Base-by-base conservation (phyloP, 1,284 basidiomycete species). In the Spongispora temasekensis region DNA sequence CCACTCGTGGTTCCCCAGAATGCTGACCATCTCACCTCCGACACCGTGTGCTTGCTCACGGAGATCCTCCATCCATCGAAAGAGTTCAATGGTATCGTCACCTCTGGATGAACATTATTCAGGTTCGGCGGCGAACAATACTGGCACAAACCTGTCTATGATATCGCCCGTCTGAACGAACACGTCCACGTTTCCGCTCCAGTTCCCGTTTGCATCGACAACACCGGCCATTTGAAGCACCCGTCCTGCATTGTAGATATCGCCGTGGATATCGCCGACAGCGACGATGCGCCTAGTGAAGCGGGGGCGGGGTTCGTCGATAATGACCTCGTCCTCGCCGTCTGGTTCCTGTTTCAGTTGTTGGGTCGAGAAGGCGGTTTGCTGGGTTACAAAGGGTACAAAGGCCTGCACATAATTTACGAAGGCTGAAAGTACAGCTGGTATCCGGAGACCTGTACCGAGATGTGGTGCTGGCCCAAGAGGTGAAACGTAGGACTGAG, bases 81-180 rank as follows among this genome's bases (percentile, higher is more conserved):
- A 97, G 25, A 97, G 81, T 56, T 86, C 83, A 53, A 94, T 90
- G 0, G 94, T 95, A 75, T 95, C 93, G 48, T 91, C 88, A 1
- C 95, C 95, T 68, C 93, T 92, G 17, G n/a, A 63, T n/a, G 56
- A 52, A 23, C 53, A 7, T n/a, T n/a, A 25, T 17, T 10, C 17
- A 19, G 27, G 60, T 64, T 13, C 66, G 62, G 27, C 51, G 25
- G 28, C 17, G 53, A 12, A 60, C 51, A 56, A n/a, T 10, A 50
- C 48, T 58, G 25, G 10, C 42, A 71, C 79, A 51, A 63, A 90
- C 85, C 91, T 81, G 75, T 96, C 94, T 63, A 97, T 91, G 51
- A 97, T 95, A 74, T 97, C 95, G 4, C 95, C 95, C 0, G 95
- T 97, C 78, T 97, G 94, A 17, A 96, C 94, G 64, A 95, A 88